Evolutionary conservation across 345 rosid species (phyloP).

Genomic region (Orychophragmus violaceus): DNA sequence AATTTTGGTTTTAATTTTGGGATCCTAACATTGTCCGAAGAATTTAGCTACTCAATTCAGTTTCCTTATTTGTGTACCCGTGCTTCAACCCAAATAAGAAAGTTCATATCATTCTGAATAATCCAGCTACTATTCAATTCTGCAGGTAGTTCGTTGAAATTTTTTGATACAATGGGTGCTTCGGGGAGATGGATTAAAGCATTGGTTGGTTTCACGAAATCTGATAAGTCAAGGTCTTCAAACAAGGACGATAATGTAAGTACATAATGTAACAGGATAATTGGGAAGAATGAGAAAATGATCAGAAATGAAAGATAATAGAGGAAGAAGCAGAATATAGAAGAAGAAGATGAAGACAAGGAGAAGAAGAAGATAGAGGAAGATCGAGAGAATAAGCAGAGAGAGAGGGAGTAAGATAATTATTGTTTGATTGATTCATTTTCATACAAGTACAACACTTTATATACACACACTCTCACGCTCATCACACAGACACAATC

Average conservation of each 20-base stretch:
- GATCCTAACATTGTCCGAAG: constrained; percentile 6
- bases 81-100: not conserved
- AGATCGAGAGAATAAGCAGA: too few species aligned
- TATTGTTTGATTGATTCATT: too few species aligned
- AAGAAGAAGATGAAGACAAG: too few species aligned
- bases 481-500: too few species aligned
- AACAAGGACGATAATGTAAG: constrained; percentile 61
- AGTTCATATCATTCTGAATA: not conserved
- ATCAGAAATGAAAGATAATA: too few species aligned
- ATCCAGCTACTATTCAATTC: not conserved
- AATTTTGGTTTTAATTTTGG: not conserved
- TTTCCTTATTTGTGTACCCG: constrained; percentile 2
- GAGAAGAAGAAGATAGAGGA: too few species aligned
- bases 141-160: constrained; percentile 26
- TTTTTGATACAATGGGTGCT: constrained; percentile 62
- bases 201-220: constrained; percentile 72
- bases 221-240: constrained; percentile 68
- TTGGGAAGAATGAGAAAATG: too few species aligned
- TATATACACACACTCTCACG: too few species aligned
- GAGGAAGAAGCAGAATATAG: too few species aligned
- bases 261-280: too few species aligned
- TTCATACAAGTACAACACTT: too few species aligned
- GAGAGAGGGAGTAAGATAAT: too few species aligned
- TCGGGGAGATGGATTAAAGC: constrained; percentile 95
- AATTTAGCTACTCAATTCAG: constrained; percentile 2